Percentiles rank a stretch among this genome's conserved stretches.
Conservation (phyloP, 495 filamentous ascomycete genomes). For the Letharia lupina region DNA sequence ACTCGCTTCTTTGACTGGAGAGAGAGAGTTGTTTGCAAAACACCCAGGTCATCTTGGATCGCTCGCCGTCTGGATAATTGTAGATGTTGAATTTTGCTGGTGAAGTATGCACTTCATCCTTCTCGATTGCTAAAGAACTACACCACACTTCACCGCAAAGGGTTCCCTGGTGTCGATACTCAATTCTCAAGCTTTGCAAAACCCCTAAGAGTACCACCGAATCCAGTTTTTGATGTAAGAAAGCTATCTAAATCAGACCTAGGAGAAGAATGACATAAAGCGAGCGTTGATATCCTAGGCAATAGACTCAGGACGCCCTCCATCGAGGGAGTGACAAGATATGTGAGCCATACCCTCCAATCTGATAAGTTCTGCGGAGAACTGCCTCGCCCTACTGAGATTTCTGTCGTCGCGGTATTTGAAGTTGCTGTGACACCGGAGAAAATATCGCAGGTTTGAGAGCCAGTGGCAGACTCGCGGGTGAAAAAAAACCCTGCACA, state of each 20-base stretch:
- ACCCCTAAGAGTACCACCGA: not conserved
- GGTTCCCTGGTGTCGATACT: not conserved
- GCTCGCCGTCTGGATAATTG: not conserved
- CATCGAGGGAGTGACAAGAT: not conserved
- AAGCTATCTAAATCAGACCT: not conserved
- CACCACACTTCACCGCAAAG: not conserved
- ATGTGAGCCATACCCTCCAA: not conserved
- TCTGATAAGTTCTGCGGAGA: not conserved
- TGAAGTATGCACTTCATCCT: not conserved
- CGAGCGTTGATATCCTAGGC: no score
- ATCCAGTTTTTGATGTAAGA: not conserved
- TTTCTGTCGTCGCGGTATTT: not conserved
- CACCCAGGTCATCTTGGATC: not conserved
- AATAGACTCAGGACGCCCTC: no score
- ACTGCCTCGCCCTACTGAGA: not conserved
- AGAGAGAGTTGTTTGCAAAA: not conserved
- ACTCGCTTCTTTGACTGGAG: not conserved
- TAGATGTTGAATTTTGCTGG: not conserved
- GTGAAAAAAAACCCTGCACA: no score
- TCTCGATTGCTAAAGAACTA: not conserved
- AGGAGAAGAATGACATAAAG: not conserved
- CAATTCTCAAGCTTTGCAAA: not conserved
- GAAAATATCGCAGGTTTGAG: not conserved
- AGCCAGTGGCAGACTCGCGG: not conserved
- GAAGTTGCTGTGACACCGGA: not conserved